phyloP scores from a whole-genome alignment of 1,139 yeast species.

The Saccharomyces uvarum region DNA sequence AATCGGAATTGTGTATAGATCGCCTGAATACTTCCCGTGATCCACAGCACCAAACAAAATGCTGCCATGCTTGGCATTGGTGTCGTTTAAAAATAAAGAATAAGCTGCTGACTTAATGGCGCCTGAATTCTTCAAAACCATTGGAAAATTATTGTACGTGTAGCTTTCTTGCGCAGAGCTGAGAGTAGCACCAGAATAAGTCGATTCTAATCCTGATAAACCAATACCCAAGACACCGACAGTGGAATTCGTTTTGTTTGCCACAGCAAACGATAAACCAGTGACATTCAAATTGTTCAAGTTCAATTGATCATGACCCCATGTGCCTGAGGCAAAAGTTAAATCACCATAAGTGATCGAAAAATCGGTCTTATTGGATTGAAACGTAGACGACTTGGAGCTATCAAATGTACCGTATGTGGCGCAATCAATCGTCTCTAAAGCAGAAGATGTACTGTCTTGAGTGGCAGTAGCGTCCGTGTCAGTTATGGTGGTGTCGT shows the following conservation, averaged over 20 bases:
- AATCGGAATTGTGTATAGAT: conserved; percentile 40
- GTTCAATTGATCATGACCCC: conserved; percentile 51
- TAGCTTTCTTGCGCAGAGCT: background rate
- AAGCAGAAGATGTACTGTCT: background rate
- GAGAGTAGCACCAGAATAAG: background rate
- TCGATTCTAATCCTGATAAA: conserved; percentile 44
- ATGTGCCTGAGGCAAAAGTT: conserved; percentile 53
- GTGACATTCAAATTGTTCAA: conserved; percentile 41
- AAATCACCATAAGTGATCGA: conserved; percentile 56
- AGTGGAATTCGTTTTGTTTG: conserved; percentile 45
- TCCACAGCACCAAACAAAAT: conserved; percentile 56
- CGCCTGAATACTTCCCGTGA: conserved; percentile 43
- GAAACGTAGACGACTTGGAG: conserved; percentile 37
- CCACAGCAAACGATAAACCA: conserved; percentile 46
- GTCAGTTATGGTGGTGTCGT: background rate
- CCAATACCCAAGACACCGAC: conserved; percentile 63
- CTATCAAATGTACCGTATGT: conserved; percentile 11
- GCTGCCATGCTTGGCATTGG: conserved; percentile 36
- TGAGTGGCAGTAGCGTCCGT: background rate
- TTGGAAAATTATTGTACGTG: conserved; percentile 36
- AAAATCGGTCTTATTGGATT: conserved; percentile 40
- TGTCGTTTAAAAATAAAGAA: conserved; percentile 43
- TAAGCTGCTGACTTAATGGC: conserved; percentile 45
- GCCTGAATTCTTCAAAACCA: conserved; percentile 45
- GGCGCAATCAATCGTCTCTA: conserved; percentile 6